phyloP scores from a whole-genome alignment of 305 asterid genomes.

The Solanum hybrid region DNA sequence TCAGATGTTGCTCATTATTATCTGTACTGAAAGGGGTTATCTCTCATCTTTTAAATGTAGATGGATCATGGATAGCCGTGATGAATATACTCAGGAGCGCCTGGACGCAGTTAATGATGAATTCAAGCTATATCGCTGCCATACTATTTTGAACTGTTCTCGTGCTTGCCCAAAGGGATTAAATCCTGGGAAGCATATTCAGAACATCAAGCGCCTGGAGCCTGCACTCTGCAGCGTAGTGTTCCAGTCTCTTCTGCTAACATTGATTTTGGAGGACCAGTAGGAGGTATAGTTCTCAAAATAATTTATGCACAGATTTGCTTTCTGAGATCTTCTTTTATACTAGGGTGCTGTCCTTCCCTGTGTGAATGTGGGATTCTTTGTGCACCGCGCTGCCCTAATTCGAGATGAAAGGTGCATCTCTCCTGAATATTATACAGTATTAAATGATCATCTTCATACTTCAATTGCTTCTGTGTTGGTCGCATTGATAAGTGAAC shows the following conservation, averaged over 20 bases:
- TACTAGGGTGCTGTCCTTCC: background rate
- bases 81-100: slow-evolving; percentile 81
- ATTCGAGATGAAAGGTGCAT: background rate
- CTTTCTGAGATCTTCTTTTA: background rate
- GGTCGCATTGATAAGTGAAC: background rate
- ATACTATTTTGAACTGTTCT: slow-evolving; percentile 87
- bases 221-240: background rate
- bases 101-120: slow-evolving; percentile 77
- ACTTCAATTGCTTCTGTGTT: background rate
- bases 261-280: slow-evolving; percentile 18
- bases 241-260: slow-evolving; percentile 3
- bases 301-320: slow-evolving; percentile 20
- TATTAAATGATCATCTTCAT: background rate
- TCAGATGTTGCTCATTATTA: background rate
- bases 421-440: background rate
- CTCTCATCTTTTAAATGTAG: slow-evolving; percentile 32
- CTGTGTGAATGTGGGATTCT: background rate
- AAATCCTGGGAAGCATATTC: slow-evolving; percentile 85
- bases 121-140: slow-evolving; percentile 87
- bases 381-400: background rate
- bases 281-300: slow-evolving; percentile 9
- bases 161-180: slow-evolving; percentile 93
- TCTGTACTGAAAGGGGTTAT: background rate
- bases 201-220: slow-evolving; percentile 83
- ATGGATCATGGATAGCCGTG: slow-evolving; percentile 98